Evolutionary conservation across 805 yeast species (phyloP).

Genomic region (Hanseniaspora osmophila): DNA sequence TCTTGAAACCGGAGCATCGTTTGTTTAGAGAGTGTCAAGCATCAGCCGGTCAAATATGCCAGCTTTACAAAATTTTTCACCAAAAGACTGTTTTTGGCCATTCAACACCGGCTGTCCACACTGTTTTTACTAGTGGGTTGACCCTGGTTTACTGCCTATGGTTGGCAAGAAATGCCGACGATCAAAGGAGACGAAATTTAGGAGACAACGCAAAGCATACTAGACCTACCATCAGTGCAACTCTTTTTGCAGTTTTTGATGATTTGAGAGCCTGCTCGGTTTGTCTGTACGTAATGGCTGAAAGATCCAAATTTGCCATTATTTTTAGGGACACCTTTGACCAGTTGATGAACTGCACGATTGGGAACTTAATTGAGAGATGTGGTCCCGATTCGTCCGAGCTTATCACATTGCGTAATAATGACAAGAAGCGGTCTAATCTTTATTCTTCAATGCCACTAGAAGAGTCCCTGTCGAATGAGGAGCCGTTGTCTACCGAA

Average conservation of each 20-base stretch:
- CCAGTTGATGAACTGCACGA: conserved; percentile 49
- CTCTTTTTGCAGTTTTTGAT: conserved; percentile 41
- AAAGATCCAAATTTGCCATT: conserved; percentile 46
- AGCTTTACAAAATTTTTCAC: conserved; percentile 46
- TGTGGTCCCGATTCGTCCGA: conserved; percentile 53
- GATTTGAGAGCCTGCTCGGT: conserved; percentile 53
- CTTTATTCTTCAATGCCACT: too few relatives aligned
- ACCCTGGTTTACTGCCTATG: conserved; percentile 53
- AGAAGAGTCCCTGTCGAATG: too few relatives aligned
- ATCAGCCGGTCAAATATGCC: conserved; percentile 59
- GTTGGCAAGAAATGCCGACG: conserved; percentile 50
- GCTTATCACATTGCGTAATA: conserved; percentile 24
- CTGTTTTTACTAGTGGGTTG: conserved; percentile 56
- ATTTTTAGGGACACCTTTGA: conserved; percentile 56
- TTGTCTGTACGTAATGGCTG: conserved; percentile 51
- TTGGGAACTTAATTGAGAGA: conserved; percentile 45
- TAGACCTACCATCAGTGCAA: conserved; percentile 41
- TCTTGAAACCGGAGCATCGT: conserved; percentile 45
- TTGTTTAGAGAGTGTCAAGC: conserved; percentile 55
- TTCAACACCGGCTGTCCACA: conserved; percentile 52
- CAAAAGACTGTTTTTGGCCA: conserved; percentile 49
- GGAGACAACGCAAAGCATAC: conserved; percentile 50
- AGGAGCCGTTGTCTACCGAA: too few relatives aligned
- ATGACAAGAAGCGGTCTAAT: conserved; percentile 11
- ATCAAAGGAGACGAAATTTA: conserved; percentile 35